Conservation (phyloP, 345 rosid species). For the Eucalyptus regnans region DNA sequence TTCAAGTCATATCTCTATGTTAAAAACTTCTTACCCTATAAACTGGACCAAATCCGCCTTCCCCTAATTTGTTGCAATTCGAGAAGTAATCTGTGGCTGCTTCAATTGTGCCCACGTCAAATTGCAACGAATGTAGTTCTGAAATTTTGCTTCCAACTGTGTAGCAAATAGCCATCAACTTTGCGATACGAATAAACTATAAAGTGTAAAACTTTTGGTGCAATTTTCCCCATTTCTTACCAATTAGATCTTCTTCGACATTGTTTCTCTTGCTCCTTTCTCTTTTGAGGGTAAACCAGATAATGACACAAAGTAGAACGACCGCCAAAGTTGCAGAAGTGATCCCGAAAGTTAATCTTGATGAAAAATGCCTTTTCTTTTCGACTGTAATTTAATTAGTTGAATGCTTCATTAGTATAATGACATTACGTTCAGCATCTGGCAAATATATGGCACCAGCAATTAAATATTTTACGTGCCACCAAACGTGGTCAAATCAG, state of each 20-base stretch:
- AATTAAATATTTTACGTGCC: not conserved
- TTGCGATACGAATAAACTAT: not conserved
- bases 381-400: not conserved
- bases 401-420: not conserved
- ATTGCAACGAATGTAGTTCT: not conserved
- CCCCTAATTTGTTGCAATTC: slow-evolving; percentile 20
- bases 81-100: slow-evolving; percentile 28
- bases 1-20: not conserved
- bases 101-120: not conserved
- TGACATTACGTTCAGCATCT: not conserved
- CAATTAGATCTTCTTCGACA: not conserved
- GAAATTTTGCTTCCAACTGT: not conserved
- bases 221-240: not conserved
- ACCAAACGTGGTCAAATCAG: not conserved
- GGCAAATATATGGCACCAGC: not conserved
- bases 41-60: slow-evolving; percentile 46
- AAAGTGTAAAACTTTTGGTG: too few relatives aligned
- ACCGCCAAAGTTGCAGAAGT: not conserved
- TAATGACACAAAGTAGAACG: not conserved
- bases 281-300: not conserved
- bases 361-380: not conserved
- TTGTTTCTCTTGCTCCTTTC: not conserved
- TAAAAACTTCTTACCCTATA: not conserved
- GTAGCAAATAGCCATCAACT: not conserved
- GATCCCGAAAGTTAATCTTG: not conserved